These are phyloP conservation scores for Hypoxylon lienhwacheense DNA, from an alignment of 495 filamentous ascomycete species.

Conservation along the genomic window DNA sequence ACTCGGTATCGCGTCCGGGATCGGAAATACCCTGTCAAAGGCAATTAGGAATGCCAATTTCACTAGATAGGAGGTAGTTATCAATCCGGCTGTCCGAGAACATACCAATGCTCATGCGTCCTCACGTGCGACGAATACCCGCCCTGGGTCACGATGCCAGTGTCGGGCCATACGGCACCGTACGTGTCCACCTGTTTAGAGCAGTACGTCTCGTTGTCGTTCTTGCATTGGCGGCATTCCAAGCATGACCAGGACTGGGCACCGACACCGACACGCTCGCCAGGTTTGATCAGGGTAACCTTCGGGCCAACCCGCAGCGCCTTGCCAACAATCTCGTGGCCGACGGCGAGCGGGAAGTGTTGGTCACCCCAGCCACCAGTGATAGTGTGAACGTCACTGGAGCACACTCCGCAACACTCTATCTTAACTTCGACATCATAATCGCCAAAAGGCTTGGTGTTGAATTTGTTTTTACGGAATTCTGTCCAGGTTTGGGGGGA, in stretches of 20 bases:
- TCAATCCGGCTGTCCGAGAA: background rate
- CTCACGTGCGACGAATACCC: constrained; percentile 58
- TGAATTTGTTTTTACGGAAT: constrained; percentile 60
- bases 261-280: constrained; percentile 60
- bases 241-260: constrained; percentile 59
- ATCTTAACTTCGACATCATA: constrained; percentile 59
- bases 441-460: constrained; percentile 60
- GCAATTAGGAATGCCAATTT: background rate
- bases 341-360: constrained; percentile 56
- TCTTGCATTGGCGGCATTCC: constrained; percentile 59
- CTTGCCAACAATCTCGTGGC: constrained; percentile 55
- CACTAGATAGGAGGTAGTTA: background rate
- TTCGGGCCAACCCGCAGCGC: constrained; percentile 59
- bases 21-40: constrained; percentile 62
- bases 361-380: constrained; percentile 59
- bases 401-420: constrained; percentile 58
- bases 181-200: constrained; percentile 58
- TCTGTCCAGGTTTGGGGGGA: constrained; percentile 54
- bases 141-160: constrained; percentile 56
- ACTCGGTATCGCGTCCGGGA: constrained; percentile 71
- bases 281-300: constrained; percentile 57
- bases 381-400: constrained; percentile 60
- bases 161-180: constrained; percentile 57
- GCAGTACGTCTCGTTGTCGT: constrained; percentile 62
- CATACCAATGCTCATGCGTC: constrained; percentile 58